Percentiles rank a stretch among this genome's conserved stretches.
Evolutionary conservation across 768 basidiomycete species (phyloP).

Genomic region (Cytidiella melzeri): DNA sequence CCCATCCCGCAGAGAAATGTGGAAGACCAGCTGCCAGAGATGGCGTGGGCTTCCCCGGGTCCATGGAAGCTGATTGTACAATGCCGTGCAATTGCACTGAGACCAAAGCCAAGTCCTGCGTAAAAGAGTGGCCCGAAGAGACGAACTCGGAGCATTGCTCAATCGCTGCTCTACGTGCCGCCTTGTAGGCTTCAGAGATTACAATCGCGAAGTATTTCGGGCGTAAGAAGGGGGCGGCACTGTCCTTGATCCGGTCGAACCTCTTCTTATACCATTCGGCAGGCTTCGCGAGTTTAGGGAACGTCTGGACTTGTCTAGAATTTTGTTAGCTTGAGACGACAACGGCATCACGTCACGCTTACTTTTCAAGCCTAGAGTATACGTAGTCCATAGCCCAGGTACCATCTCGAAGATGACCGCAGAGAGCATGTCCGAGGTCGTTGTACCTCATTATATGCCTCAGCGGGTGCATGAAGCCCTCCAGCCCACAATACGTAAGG

Average conservation of each 20-base stretch:
- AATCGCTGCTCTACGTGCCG: conserved; percentile 72
- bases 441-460: conserved; percentile 82
- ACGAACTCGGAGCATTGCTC: conserved; percentile 90
- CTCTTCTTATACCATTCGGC: conserved; percentile 83
- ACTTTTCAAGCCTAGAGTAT: conserved; percentile 62
- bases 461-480: conserved; percentile 95
- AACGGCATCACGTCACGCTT: conserved; percentile 27
- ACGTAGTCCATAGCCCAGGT: conserved; percentile 93
- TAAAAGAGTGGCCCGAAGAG: conserved; percentile 78
- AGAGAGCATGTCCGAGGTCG: conserved; percentile 90
- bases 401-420: conserved; percentile 81
- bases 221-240: conserved; percentile 79
- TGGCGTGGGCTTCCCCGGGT: conserved; percentile 61
- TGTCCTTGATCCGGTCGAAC: conserved; percentile 72
- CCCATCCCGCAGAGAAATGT: conserved; percentile 92
- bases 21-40: conserved; percentile 93
- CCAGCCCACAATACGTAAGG: conserved; percentile 87
- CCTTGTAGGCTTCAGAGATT: conserved; percentile 88
- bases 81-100: conserved; percentile 87
- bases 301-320: conserved; percentile 47
- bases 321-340: neutral
- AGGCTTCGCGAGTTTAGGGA: conserved; percentile 66
- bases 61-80: conserved; percentile 86
- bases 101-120: conserved; percentile 82
- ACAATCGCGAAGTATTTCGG: conserved; percentile 96